Base-by-base conservation (phyloP, 805 yeast genomes). In the Yamadazyma tumulicola region DNA sequence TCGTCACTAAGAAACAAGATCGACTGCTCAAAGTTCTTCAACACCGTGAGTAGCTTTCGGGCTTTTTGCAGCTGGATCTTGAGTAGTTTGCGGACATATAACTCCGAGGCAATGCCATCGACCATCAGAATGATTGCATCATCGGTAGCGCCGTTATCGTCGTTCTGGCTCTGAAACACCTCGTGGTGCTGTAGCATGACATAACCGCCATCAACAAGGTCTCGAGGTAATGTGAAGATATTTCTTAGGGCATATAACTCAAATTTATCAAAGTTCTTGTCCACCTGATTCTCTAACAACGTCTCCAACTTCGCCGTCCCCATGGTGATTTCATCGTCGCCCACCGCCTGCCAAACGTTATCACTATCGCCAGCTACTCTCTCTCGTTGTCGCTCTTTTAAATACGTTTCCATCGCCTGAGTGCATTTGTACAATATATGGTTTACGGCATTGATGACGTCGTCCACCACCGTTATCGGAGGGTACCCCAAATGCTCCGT, bases 401-500 rank as follows among this genome's bases (percentile, higher is more conserved):
- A 59, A 44, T 80, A 81, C 19, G 69, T 69, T 53, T 85, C 94
- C 60, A 89, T 72, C 1, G 86, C 94, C 30, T 74, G 75, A 0
- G 89, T 80, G 51, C 95, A 84, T 46, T 81, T 79, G 59, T 84
- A 83, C 79, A 87, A 74, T 18, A 86, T 76, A 33, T 79, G 87
- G 51, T 88, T 88, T 16, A 86, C 93, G 1, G 87, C 85, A 56
- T 88, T 87, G 47, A 88, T 85, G 9, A 89, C 81, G 49, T 86
- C 95, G 48, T 89, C 97, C 5, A 89, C 72, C 10, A 88, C 61
- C 0, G 89, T 75, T 7, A 87, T 72, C 0, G 96, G 95, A 6
- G 93, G 84, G 49, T 75, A 85, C 22, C 85, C 95, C 22, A 89
- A 62, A 53, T 88, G 96, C 58, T 88, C 96, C 1, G 95, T 84